Evolutionary conservation across 1,284 basidiomycete species (phyloP).

Genomic region (Pseudozyma thailandica): DNA sequence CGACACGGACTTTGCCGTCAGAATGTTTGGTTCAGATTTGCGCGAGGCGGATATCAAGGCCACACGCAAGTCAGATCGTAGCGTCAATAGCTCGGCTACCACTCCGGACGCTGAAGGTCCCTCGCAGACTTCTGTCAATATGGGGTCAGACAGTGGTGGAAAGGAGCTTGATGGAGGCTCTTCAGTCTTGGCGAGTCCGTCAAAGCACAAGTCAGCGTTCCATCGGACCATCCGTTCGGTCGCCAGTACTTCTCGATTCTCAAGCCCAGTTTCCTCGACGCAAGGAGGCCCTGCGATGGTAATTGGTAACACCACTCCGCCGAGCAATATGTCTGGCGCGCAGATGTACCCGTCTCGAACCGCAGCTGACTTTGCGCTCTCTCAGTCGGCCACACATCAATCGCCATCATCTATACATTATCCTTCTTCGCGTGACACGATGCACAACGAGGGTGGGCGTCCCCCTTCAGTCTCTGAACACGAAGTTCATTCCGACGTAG

Average conservation of each 20-base stretch:
- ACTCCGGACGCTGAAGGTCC: conserved; percentile 23
- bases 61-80: conserved; percentile 14
- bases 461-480: too few species aligned
- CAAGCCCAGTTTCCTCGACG: conserved; percentile 13
- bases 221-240: conserved; percentile 5
- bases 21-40: conserved; percentile 35
- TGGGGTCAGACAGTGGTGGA: conserved; percentile 7
- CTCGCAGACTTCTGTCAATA: not conserved
- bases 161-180: conserved; percentile 9
- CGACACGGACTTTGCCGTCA: conserved; percentile 38
- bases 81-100: conserved; percentile 5
- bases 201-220: conserved; percentile 1
- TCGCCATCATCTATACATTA: too few species aligned
- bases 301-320: not conserved
- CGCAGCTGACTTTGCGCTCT: too few species aligned
- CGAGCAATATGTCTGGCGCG: too few species aligned
- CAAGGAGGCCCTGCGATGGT: conserved; percentile 5
- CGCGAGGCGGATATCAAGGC: conserved; percentile 30
- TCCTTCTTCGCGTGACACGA: too few species aligned
- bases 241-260: conserved; percentile 7
- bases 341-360: too few species aligned
- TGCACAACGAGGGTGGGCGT: too few species aligned
- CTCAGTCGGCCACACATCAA: too few species aligned
- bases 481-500: too few species aligned
- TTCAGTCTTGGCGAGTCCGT: not conserved